Percentiles rank a stretch among this genome's conserved stretches.
phyloP scores from a whole-genome alignment of 768 basidiomycete species.

The Tricholoma hemisulphureum region DNA sequence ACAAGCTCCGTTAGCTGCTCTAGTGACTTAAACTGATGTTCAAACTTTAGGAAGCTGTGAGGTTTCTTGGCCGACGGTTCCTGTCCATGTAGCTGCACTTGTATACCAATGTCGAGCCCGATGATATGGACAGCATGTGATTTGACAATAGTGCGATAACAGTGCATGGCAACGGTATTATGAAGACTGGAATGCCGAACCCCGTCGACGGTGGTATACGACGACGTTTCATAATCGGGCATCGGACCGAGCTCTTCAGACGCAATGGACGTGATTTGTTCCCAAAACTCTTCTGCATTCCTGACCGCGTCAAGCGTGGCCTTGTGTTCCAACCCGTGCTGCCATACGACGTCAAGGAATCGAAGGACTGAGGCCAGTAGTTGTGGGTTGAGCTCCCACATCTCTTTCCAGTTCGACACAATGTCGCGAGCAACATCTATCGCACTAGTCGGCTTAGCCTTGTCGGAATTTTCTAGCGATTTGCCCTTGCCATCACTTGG shows the following conservation, averaged over 20 bases:
- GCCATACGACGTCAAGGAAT: conserved; percentile 79
- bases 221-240: conserved; percentile 62
- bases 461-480: conserved; percentile 23
- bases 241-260: conserved; percentile 70
- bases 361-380: conserved; percentile 70
- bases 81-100: conserved; percentile 42
- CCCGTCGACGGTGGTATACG: conserved; percentile 49
- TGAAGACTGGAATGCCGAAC: conserved; percentile 53
- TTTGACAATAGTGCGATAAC: conserved; percentile 70
- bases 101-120: conserved; percentile 69
- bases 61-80: conserved; percentile 46
- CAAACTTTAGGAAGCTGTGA: conserved; percentile 57
- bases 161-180: conserved; percentile 58
- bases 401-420: conserved; percentile 65
- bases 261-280: conserved; percentile 59
- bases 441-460: conserved; percentile 50
- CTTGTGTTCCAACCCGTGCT: conserved; percentile 75
- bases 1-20: conserved; percentile 67
- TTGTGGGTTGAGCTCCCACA: conserved; percentile 77
- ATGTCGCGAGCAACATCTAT: conserved; percentile 66
- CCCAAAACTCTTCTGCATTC: conserved; percentile 65
- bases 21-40: conserved; percentile 54
- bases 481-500: conserved; percentile 39
- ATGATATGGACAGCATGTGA: conserved; percentile 74
- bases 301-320: conserved; percentile 54